Conservation (phyloP, 2,329 filamentous ascomycete genomes). For the Chlorencoelia australis region DNA sequence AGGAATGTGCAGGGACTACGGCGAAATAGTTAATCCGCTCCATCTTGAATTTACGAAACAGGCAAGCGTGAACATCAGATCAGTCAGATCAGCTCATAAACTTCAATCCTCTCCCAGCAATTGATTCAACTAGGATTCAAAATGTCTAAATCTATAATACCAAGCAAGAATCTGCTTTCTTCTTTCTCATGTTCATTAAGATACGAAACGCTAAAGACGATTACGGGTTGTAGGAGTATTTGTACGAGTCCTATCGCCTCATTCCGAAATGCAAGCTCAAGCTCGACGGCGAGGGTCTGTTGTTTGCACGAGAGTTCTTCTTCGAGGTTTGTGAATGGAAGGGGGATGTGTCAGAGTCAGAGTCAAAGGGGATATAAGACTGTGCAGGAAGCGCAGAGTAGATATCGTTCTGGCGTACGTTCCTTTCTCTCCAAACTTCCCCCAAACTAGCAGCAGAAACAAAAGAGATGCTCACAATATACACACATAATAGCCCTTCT, state of each 20-base stretch:
- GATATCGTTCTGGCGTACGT: constrained; percentile 25
- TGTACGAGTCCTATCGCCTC: too few relatives aligned
- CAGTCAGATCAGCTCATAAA: too few relatives aligned
- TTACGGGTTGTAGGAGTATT: too few relatives aligned
- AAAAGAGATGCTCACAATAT: background rate
- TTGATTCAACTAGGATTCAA: too few relatives aligned
- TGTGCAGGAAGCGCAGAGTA: constrained; percentile 24
- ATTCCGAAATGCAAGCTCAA: too few relatives aligned
- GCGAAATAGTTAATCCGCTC: too few relatives aligned
- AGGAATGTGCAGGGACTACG: too few relatives aligned
- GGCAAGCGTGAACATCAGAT: too few relatives aligned
- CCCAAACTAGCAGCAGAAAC: background rate
- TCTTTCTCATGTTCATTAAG: constrained; percentile 13
- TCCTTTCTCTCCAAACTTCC: background rate
- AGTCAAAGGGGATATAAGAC: constrained; percentile 20
- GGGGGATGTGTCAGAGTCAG: background rate
- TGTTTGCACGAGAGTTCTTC: background rate
- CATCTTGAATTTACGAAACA: too few relatives aligned
- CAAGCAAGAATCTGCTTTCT: constrained; percentile 17
- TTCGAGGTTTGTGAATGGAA: background rate
- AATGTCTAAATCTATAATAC: constrained; percentile 21
- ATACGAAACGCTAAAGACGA: too few relatives aligned
- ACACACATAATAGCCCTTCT: constrained; percentile 60
- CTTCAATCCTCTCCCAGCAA: too few relatives aligned
- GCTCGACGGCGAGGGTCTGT: background rate